Evolutionary conservation across 352 stramenopile species (phyloP).

Genomic region (Phytophthora meadii): DNA sequence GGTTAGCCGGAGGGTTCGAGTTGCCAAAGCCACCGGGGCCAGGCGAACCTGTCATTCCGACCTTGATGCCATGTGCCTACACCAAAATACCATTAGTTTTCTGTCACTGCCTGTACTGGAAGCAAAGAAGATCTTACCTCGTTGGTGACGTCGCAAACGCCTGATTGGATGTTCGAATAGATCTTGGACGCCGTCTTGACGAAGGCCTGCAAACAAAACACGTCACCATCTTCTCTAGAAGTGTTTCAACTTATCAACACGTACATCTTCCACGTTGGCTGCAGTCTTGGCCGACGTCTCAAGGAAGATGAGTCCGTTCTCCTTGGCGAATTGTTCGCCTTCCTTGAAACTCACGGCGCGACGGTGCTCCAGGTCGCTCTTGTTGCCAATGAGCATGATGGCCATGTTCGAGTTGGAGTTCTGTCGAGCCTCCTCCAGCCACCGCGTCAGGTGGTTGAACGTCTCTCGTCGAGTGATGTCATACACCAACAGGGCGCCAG

Average conservation of each 20-base stretch:
- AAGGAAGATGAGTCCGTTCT: conserved; percentile 99
- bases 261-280: conserved; percentile 98
- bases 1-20: conserved; percentile 68
- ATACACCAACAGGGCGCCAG: conserved; percentile 97
- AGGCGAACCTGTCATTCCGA: conserved; percentile 86
- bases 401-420: conserved; percentile 99
- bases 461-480: conserved; percentile 99
- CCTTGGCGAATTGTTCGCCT: conserved; percentile 98
- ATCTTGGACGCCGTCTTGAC: conserved; percentile 97
- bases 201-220: conserved; percentile 77
- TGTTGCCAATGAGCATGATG: conserved; percentile 99
- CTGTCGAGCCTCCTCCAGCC: conserved; percentile 98
- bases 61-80: conserved; percentile 89
- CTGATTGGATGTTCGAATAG: conserved; percentile 95
- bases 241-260: conserved; percentile 27
- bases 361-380: conserved; percentile 97
- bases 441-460: conserved; percentile 99
- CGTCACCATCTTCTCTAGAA: conserved; percentile 1
- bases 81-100: conserved; percentile 6
- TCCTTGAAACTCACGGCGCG: conserved; percentile 97
- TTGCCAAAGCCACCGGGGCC: conserved; percentile 83
- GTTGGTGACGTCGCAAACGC: conserved; percentile 95
- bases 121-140: conserved; percentile 61
- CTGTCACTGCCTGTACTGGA: background rate
- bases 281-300: conserved; percentile 99